Base-by-base conservation (phyloP, 1,139 yeast genomes). In the Geotrichum carabidarum region DNA sequence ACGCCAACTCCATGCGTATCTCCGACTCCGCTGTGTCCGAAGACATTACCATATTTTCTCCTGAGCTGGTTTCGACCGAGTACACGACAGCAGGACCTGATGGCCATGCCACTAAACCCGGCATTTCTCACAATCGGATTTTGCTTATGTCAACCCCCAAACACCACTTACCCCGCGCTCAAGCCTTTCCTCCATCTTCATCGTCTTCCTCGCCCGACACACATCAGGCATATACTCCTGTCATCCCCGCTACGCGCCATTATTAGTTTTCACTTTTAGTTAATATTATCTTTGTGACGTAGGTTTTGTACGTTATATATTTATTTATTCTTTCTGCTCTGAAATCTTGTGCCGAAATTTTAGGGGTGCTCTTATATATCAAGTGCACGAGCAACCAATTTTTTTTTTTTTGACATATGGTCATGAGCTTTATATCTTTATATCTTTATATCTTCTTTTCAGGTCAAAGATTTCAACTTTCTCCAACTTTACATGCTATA, bases 251-350 rank as follows among this genome's bases (percentile, higher is more conserved):
- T 22, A 22, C 27, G 5, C 27, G 27, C 4, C 27, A 22, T 22
- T 22, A 22, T 22, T 22, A 22, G 27, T 22, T 22, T 22, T 22
- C 27, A 3, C 5, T 22, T 22, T 5, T 22, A 22, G 27, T 22
- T 22, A 22, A 22, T n/a, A n/a, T 22, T 22, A 18, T 9, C 4
- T 38, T 18, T 59, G 46, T 50, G 63, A 66, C 35, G 32, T 27
- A 36, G n/a, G 18, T 50, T 30, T 44, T 50, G 8, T 35, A 27
- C 31, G 3, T 36, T 43, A 5, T 30, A 32, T 31, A 5, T 30
- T 44, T 31, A 32, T 14, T 31, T 44, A 31, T n/a, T 44, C n/a
- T 44, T 32, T 31, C 36, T 2, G 12, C 5, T 22, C 18, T 38
- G 4, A 38, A 14, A 8, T 41, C n/a, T n/a, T n/a, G n/a, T n/a